Conservation (phyloP, 2,329 filamentous ascomycete genomes). For the Rachicladosporium sp. region DNA sequence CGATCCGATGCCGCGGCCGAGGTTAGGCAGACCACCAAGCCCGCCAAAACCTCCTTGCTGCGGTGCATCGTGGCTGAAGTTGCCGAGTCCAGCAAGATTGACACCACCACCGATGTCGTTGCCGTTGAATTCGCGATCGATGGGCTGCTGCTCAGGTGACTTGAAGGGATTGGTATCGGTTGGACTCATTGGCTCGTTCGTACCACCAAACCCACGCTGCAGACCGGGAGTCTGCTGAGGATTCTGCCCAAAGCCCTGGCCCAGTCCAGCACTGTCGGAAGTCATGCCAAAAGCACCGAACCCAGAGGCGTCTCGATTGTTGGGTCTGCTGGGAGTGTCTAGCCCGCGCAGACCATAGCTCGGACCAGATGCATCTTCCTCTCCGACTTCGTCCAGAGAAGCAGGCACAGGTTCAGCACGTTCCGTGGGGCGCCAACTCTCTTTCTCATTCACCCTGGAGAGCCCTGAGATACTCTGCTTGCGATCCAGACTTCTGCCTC, state of each 20-base stretch:
- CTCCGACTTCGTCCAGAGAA: slow-evolving; percentile 53
- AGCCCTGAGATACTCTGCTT: slow-evolving; percentile 43
- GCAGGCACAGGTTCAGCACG: slow-evolving; percentile 16
- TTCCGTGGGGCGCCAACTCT: slow-evolving; percentile 32
- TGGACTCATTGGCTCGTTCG: slow-evolving; percentile 66
- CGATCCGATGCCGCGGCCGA: slow-evolving; percentile 27
- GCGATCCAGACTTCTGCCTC: slow-evolving; percentile 34
- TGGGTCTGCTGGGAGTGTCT: slow-evolving; percentile 34
- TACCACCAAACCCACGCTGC: slow-evolving; percentile 24
- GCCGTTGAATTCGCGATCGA: slow-evolving; percentile 28
- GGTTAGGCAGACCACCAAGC: slow-evolving; percentile 18
- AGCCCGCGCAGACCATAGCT: slow-evolving; percentile 31
- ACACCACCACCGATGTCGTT: no score
- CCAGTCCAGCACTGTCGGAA: slow-evolving; percentile 30
- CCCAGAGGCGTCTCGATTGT: slow-evolving; percentile 42
- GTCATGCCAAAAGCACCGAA: slow-evolving; percentile 51
- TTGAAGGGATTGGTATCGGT: slow-evolving; percentile 94
- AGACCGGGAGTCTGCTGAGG: slow-evolving; percentile 37
- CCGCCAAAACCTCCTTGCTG: slow-evolving; percentile 21
- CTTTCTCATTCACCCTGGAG: slow-evolving; percentile 42
- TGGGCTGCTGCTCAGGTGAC: slow-evolving; percentile 68
- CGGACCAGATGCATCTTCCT: slow-evolving; percentile 44
- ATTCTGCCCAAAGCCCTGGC: slow-evolving; percentile 22
- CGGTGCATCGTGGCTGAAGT: slow-evolving; percentile 5
- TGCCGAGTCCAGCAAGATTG: background rate